Percentiles rank a stretch among this genome's conserved stretches.
Conservation (phyloP, 2,329 filamentous ascomycete genomes). For the Meredithiella fracta region DNA sequence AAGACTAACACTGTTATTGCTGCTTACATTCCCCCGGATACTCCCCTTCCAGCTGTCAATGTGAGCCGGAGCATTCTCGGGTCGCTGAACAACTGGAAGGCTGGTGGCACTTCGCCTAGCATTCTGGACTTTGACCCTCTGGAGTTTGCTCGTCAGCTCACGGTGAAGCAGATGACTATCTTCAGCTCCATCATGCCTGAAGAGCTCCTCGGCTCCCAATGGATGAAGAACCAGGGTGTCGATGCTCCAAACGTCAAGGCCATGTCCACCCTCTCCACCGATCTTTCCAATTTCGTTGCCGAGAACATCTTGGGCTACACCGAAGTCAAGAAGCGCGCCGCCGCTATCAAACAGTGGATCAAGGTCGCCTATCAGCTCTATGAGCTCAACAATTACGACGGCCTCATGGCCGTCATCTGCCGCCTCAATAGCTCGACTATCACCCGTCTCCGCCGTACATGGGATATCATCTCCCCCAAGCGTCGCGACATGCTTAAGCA, state of each 20-base stretch:
- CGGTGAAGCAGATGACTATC: conserved; percentile 75
- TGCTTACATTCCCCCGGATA: conserved; percentile 53
- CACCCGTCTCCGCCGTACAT: conserved; percentile 71
- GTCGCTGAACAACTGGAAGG: conserved; percentile 56
- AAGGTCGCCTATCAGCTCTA: conserved; percentile 80
- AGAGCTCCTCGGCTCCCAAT: conserved; percentile 79
- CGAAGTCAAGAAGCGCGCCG: conserved; percentile 84
- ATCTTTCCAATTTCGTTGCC: conserved; percentile 79
- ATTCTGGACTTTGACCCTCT: conserved; percentile 84
- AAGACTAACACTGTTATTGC: conserved; percentile 62
- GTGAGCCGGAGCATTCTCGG: conserved; percentile 63
- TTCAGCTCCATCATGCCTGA: conserved; percentile 88
- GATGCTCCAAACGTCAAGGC: conserved; percentile 79
- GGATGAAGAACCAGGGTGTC: conserved; percentile 73
- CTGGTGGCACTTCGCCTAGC: conserved; percentile 49
- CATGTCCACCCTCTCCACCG: conserved; percentile 84
- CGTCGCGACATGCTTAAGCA: conserved; percentile 64
- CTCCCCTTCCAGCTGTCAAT: conserved; percentile 50
- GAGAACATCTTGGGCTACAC: conserved; percentile 77
- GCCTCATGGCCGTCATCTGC: conserved; percentile 92
- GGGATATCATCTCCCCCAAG: conserved; percentile 74
- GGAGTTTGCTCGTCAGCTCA: conserved; percentile 82
- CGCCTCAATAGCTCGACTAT: conserved; percentile 86
- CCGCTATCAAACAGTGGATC: conserved; percentile 93
- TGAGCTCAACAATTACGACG: conserved; percentile 89